Conservation (phyloP, 805 yeast species). For the Barnettozyma sp. region DNA sequence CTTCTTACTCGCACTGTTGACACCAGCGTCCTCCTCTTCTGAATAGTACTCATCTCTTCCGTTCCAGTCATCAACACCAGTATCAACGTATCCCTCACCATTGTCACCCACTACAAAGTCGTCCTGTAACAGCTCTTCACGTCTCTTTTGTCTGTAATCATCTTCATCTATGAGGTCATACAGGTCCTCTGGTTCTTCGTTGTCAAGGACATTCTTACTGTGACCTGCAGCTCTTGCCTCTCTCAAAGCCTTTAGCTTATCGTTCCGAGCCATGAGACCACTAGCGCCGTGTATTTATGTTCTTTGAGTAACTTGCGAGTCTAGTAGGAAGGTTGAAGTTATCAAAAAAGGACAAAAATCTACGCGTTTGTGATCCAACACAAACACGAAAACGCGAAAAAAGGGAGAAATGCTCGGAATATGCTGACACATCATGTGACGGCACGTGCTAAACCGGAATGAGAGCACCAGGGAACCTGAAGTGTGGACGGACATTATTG, state of each 20-base stretch:
- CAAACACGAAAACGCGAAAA: too few relatives aligned
- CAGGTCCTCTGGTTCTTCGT: slow-evolving; percentile 47
- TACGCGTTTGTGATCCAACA: too few relatives aligned
- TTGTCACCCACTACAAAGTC: slow-evolving; percentile 93
- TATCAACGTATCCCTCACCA: slow-evolving; percentile 90
- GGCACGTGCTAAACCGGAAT: too few relatives aligned
- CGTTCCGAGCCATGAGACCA: slow-evolving; percentile 30
- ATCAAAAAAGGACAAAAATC: too few relatives aligned
- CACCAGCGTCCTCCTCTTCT: slow-evolving; percentile 40
- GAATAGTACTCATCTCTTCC: slow-evolving; percentile 40
- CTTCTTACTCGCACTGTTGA: slow-evolving; percentile 13
- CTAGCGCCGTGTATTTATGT: too few relatives aligned
- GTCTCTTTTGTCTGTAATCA: slow-evolving; percentile 65
- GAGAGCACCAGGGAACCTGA: too few relatives aligned
- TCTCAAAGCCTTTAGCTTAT: slow-evolving; percentile 53
- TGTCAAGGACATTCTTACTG: slow-evolving; percentile 32
- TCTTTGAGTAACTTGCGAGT: too few relatives aligned
- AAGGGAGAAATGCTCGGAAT: too few relatives aligned
- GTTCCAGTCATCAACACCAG: slow-evolving; percentile 85
- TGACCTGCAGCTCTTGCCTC: slow-evolving; percentile 55
- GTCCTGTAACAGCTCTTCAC: slow-evolving; percentile 76
- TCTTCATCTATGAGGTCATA: slow-evolving; percentile 88
- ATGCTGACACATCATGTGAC: too few relatives aligned
- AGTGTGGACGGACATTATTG: too few relatives aligned
- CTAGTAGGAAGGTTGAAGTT: too few relatives aligned